phyloP scores from a whole-genome alignment of 352 stramenopile species.

The Globisporangium takayamanum region DNA sequence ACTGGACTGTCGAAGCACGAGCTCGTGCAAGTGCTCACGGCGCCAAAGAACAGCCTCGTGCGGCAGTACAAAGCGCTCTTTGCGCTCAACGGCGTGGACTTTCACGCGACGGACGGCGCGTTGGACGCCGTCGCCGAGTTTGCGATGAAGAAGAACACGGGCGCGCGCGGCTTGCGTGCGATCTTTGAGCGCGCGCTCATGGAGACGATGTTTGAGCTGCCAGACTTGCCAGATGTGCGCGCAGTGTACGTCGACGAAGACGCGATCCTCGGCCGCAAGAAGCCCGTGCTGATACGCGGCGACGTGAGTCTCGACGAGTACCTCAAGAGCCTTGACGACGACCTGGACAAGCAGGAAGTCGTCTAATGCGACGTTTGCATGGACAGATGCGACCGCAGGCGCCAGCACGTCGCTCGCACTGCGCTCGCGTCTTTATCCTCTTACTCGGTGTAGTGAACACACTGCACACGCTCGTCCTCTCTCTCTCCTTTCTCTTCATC shows the following conservation, averaged over 20 bases:
- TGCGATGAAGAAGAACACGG: constrained; percentile 92
- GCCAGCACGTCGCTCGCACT: too few relatives aligned
- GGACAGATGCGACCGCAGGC: not conserved
- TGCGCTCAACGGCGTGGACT: constrained; percentile 94
- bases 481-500: too few relatives aligned
- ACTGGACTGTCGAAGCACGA: constrained; percentile 88
- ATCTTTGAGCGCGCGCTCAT: constrained; percentile 94
- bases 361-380: constrained; percentile 21
- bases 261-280: constrained; percentile 85
- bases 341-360: constrained; percentile 40
- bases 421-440: too few relatives aligned
- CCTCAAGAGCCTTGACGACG: constrained; percentile 61
- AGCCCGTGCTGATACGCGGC: constrained; percentile 85
- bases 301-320: constrained; percentile 67
- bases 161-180: constrained; percentile 92
- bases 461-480: too few relatives aligned
- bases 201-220: constrained; percentile 96
- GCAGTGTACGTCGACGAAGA: constrained; percentile 93
- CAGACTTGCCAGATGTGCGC: constrained; percentile 86
- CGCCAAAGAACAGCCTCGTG: constrained; percentile 97
- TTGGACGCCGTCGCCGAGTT: constrained; percentile 92
- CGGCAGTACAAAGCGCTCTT: constrained; percentile 97
- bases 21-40: constrained; percentile 94
- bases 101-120: constrained; percentile 93
- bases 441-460: too few relatives aligned